Evolutionary conservation across 2,329 filamentous ascomycete species (phyloP).

Genomic region (Ceratocystis albifundus): DNA sequence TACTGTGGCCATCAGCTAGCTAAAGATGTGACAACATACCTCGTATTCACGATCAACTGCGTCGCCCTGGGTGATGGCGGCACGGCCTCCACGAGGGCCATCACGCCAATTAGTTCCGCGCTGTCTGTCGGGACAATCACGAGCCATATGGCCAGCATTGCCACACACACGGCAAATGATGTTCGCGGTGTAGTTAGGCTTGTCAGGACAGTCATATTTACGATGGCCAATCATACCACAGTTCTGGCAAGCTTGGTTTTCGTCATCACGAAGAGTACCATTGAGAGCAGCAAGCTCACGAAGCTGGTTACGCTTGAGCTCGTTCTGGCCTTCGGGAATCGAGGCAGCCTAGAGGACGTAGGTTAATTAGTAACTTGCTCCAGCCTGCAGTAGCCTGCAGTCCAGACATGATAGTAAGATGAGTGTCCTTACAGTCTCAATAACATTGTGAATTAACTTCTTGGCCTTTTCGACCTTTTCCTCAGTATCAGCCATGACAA

Average conservation of each 20-base stretch:
- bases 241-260: constrained; percentile 99
- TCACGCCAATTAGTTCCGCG: constrained; percentile 83
- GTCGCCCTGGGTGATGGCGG: constrained; percentile 56
- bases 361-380: constrained; percentile 3
- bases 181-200: constrained; percentile 96
- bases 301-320: constrained; percentile 96
- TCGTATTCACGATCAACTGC: constrained; percentile 90
- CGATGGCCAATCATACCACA: constrained; percentile 97
- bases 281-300: constrained; percentile 95
- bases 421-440: constrained; percentile 72
- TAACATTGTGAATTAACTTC: constrained; percentile 95
- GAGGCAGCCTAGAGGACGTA: constrained; percentile 63
- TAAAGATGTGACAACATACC: constrained; percentile 43
- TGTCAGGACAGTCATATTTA: constrained; percentile 97
- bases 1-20: neutral
- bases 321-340: constrained; percentile 96
- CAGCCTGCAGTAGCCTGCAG: too few species aligned
- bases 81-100: constrained; percentile 45
- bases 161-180: constrained; percentile 98
- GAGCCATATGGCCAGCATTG: constrained; percentile 95
- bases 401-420: neutral
- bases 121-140: constrained; percentile 91
- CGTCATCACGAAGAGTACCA: constrained; percentile 96
- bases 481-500: constrained; percentile 99
- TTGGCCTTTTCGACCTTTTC: constrained; percentile 99